These are phyloP conservation scores for Capronia epimyces DNA, from an alignment of 2,329 filamentous ascomycete species.

Conservation along the genomic window DNA sequence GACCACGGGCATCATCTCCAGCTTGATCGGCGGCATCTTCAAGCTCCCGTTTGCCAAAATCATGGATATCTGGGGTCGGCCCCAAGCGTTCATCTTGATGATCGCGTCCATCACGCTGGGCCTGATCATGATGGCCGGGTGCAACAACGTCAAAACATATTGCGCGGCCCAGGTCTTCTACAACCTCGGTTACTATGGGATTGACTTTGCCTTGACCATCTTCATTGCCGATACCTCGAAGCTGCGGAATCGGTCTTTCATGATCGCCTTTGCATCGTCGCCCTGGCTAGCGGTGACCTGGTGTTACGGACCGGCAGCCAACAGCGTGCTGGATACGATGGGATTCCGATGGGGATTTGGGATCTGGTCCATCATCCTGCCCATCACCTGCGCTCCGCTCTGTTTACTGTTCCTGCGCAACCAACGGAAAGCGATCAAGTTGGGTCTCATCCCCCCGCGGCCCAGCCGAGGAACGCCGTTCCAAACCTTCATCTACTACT, in stretches of 20 bases:
- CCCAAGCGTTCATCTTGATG: conserved; percentile 48
- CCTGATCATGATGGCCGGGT: conserved; percentile 56
- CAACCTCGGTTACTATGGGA: conserved; percentile 32
- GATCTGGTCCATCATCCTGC: conserved; percentile 26
- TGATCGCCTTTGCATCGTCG: conserved; percentile 11
- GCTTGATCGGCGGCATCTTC: conserved; percentile 50
- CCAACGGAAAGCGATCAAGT: conserved; percentile 54
- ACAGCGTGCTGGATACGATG: conserved; percentile 17
- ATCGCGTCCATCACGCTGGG: conserved; percentile 40
- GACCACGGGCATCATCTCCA: conserved; percentile 49
- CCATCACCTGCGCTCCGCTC: conserved; percentile 14
- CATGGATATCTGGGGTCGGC: conserved; percentile 58
- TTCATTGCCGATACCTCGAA: conserved; percentile 34
- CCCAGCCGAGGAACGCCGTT: conserved; percentile 37
- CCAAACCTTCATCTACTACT: conserved; percentile 48
- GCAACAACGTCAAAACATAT: conserved; percentile 54
- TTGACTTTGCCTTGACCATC: conserved; percentile 30
- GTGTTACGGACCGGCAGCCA: conserved; percentile 20
- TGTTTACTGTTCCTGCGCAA: conserved; percentile 53
- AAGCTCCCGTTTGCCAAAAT: conserved; percentile 57
- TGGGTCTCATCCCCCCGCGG: conserved; percentile 49
- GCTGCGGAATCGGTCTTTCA: conserved; percentile 21
- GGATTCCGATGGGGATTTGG: conserved; percentile 29
- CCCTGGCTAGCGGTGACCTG: conserved; percentile 31
- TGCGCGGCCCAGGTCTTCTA: conserved; percentile 58